Evolutionary conservation across 202 grass and related monocot genomes (phyloP), one percentile per base, ranked within the genome.

Genomic region (Schoenoplectus tabernaemontani): DNA sequence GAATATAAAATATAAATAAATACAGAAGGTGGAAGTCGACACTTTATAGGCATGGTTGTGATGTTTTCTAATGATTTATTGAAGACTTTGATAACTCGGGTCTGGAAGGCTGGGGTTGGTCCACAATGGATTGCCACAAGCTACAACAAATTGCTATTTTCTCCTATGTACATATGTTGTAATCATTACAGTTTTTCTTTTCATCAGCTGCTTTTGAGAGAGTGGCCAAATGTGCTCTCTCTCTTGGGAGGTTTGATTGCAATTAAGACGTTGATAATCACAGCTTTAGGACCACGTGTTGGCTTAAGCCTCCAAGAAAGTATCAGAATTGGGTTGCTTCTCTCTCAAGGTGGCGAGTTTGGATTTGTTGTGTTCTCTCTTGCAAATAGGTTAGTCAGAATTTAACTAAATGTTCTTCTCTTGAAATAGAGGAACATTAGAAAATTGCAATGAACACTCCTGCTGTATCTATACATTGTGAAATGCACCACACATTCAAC

Each of bases 341-440:
- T 98, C 84, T 98, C 95, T 76, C 95, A 98, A 92, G 95, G 95
- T 86, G 95, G 95, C 58, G 95, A 98, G 81, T 98, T 98, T 48
- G 95, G 95, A 58, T 98, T 98, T 0, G 95, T 98, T 83, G 95
- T 98, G 57, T 95, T 98, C 89, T 98, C 95, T 71, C 90, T 98
- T 68, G 95, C 95, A 81, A 98, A 98, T 82, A 93, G 91, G 91
- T 90, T 44, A 47, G 78, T 44, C 33, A 43, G 13, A 54, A 56
- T 54, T 26, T 19, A 54, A 75, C 10, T 48, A 33, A 75, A 34
- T 75, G n/a, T 51, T 75, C 16, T 19, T 75, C 13, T 53, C 0
- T 34, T 3, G 11, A 1, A 10, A 36, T 34, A 44, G n/a, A 8
- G 39, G 9, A 13, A 22, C 36, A 4, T 30, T 51, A 50, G 2